Evolutionary conservation across 257 asterid genomes (phyloP), one percentile per base, ranked within the genome.

Genomic region (Gentiana dahurica): DNA sequence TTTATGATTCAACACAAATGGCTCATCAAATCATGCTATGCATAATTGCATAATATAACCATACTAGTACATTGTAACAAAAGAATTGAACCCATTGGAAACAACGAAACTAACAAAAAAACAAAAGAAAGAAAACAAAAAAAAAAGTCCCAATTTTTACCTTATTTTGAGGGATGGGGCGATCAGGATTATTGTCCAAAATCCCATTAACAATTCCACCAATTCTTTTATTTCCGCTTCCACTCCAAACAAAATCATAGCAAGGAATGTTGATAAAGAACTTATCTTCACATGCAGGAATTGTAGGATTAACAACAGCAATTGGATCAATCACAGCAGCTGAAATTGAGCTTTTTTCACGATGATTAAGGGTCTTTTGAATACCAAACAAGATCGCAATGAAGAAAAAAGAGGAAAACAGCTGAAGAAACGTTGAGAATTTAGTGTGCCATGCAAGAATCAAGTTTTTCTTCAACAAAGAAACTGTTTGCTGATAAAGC

Each of bases 221-320:
- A 61, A 76, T 39, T 41, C 64, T 71, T 37, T 46, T 12, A 49
- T 58, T 69, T 2, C 62, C 72, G 57, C 60, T 62, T 0, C 82
- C 82, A 48, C 79, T 73, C 77, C 79, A 73, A 13, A 73, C 74
- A 39, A 73, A 73, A 53, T 76, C 82, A 58, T 45, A 73, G 53
- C 79, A 76, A 0, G 77, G 79, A 12, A 47, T n/a, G 1, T 67
- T 66, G 10, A 69, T 60, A 55, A 73, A 69, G 43, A 60, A 38
- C 70, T 69, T 69, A 12, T 69, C 61, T 64, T 76, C 79, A 53
- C 79, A 77, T 4, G 79, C 52, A 12, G 70, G 79, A 55, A 77
- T 73, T 2, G 79, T n/a, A 12, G 71, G 69, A 32, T 38, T 34
- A 4, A 13, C 54, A 1, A 64, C 4, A 41, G 79, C 15, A 15